Conservation (phyloP, 306 rosid species). For the Carpinus fangiana region DNA sequence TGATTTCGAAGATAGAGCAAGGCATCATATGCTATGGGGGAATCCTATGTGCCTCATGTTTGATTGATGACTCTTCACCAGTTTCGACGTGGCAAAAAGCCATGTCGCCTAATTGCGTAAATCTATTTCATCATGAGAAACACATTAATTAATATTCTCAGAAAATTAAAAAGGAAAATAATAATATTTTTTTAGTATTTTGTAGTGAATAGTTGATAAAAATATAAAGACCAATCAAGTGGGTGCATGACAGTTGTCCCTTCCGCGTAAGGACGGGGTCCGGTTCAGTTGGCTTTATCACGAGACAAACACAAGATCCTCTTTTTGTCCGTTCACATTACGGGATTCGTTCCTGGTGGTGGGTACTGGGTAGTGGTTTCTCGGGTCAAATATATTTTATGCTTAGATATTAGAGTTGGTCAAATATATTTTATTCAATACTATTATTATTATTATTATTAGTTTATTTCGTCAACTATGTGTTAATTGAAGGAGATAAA, state of each 20-base stretch:
- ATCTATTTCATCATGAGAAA: no score
- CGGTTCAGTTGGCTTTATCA: slow-evolving; percentile 36
- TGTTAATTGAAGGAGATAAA: neutral
- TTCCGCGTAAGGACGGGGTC: slow-evolving; percentile 14
- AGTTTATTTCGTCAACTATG: neutral
- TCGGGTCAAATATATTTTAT: slow-evolving; percentile 35
- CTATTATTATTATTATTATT: neutral
- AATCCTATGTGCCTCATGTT: neutral
- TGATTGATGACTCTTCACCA: neutral
- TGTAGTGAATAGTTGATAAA: no score
- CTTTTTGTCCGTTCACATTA: slow-evolving; percentile 13
- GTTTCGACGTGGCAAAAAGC: slow-evolving; percentile 7
- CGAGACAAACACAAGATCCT: slow-evolving; percentile 18
- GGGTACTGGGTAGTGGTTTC: neutral
- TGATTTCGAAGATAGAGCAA: no score
- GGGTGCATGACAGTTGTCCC: slow-evolving; percentile 23
- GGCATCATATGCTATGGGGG: neutral
- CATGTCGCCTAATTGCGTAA: no score
- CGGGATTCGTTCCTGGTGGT: neutral
- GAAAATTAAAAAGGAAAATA: neutral
- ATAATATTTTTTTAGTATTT: no score
- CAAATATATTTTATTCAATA: slow-evolving; percentile 30
- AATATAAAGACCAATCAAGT: neutral
- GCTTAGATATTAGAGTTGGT: slow-evolving; percentile 25
- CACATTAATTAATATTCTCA: no score